A percentile compares a stretch with the other conserved stretches of the same genome.
Conservation (phyloP, 2,329 filamentous ascomycete genomes). For the Arthroderma uncinatum region DNA sequence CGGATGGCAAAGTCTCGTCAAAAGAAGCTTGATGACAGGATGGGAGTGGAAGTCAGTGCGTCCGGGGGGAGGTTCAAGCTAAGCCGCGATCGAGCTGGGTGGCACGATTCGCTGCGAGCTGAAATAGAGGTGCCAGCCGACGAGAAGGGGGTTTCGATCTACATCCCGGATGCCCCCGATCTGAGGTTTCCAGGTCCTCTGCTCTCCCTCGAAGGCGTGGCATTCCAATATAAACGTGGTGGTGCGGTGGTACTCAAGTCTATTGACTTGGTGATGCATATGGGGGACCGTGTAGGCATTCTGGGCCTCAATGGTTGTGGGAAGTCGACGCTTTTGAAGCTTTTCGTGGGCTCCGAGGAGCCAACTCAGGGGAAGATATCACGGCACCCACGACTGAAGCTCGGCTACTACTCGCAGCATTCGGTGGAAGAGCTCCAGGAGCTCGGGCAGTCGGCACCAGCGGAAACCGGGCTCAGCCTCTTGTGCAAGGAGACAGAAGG, state of each 20-base stretch:
- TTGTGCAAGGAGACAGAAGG: conserved; percentile 46
- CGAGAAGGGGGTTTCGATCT: conserved; percentile 47
- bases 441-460: conserved; percentile 41
- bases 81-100: conserved; percentile 60
- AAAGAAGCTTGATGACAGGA: conserved; percentile 72
- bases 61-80: conserved; percentile 69
- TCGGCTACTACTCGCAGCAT: conserved; percentile 73
- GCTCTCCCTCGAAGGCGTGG: conserved; percentile 58
- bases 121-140: conserved; percentile 61
- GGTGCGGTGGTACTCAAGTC: conserved; percentile 46
- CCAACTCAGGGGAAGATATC: conserved; percentile 53
- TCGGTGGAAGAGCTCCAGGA: conserved; percentile 58
- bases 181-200: conserved; percentile 65
- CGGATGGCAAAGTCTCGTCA: conserved; percentile 75
- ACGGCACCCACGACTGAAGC: conserved; percentile 55
- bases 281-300: conserved; percentile 63
- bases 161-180: conserved; percentile 53
- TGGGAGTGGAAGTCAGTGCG: conserved; percentile 62
- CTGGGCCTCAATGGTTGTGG: conserved; percentile 71
- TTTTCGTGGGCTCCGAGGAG: conserved; percentile 51
- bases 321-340: conserved; percentile 65
- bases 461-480: conserved; percentile 54
- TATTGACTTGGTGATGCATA: conserved; percentile 57
- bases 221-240: conserved; percentile 49
- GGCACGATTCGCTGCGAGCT: conserved; percentile 45